Base-by-base conservation (phyloP, 1,284 basidiomycete genomes). In the Prillingera fragicola region DNA sequence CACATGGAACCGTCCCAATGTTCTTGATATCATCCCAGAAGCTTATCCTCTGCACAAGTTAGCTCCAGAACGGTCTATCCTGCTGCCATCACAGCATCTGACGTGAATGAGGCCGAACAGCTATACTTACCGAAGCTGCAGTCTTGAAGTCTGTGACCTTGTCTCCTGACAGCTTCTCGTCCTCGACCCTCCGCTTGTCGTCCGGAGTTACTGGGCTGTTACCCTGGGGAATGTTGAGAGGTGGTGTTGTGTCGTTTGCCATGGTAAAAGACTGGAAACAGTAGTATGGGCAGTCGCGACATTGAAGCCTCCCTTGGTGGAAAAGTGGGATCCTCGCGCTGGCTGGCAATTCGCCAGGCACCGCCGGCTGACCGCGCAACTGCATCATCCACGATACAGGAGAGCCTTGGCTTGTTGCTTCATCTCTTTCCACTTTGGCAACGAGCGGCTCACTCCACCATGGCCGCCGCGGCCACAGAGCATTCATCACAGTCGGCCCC, bases 1-100 rank as follows among this genome's bases (percentile, higher is more conserved):
- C 55, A 41, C 70, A 69, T 23, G 70, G 69, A 36, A 66, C 57
- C 32, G 55, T 38, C 8, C 59, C 63, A 24, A 69, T 61, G 35
- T 57, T 55, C 39, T 57, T 43, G 19, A 64, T 43, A 44, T 61
- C 57, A 10, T 56, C 37, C 3, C 41, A n/a, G 4, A 38, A 21
- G 13, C 33, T 24, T 25, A 46, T 42, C 10, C 37, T 31, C 48
- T 54, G 34, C 2, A 18, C 29, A 3, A 17, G n/a, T 5, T 5
- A 37, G 53, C 45, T 3, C 41, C 18, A 31, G 37, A 36, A 6
- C 38, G 29, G 29, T 50, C 38, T 32, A 50, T 41, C n/a, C 42
- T n/a, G n/a, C n/a, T n/a, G 38, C 52, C 52, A 23, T 15, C 32
- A 43, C 23, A 45, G 43, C 28, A 31, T 31, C 26, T 23, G 23